phyloP scores from a whole-genome alignment of 2,329 filamentous ascomycete species.

The Botrytis medusae region DNA sequence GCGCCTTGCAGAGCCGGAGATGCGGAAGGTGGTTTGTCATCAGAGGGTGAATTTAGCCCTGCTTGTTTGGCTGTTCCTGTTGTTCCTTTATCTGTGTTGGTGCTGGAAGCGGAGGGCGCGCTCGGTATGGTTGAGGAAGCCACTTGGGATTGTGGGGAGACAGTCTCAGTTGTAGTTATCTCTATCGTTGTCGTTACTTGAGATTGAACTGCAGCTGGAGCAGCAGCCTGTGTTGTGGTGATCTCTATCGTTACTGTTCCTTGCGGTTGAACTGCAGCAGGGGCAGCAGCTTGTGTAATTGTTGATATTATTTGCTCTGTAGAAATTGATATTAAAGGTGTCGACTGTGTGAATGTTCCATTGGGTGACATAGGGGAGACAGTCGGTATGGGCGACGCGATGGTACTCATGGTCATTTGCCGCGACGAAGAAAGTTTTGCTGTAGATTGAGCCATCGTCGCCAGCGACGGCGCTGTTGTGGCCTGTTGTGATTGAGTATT shows the following conservation, averaged over 20 bases:
- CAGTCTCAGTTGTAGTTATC: background rate
- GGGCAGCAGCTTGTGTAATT: background rate
- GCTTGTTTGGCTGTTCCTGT: background rate
- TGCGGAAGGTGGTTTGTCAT: background rate
- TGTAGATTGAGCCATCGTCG: background rate
- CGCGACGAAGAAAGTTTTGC: background rate
- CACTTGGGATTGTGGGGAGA: background rate
- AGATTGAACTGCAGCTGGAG: background rate
- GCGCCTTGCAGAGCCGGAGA: background rate
- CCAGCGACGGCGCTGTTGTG: background rate
- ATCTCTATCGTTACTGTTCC: background rate
- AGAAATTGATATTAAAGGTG: background rate
- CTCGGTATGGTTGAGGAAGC: background rate
- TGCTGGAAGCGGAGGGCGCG: background rate
- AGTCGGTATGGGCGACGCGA: slow-evolving; percentile 54
- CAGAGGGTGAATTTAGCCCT: background rate
- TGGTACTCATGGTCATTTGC: background rate
- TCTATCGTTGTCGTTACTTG: background rate
- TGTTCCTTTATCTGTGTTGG: background rate
- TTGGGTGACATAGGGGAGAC: slow-evolving; percentile 55
- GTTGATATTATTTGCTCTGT: background rate
- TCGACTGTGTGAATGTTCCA: background rate
- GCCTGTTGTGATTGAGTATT: background rate
- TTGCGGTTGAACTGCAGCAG: background rate
- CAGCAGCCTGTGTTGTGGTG: background rate